Conservation (phyloP, 2,329 filamentous ascomycete species). For the Calonectria fujianensis region DNA sequence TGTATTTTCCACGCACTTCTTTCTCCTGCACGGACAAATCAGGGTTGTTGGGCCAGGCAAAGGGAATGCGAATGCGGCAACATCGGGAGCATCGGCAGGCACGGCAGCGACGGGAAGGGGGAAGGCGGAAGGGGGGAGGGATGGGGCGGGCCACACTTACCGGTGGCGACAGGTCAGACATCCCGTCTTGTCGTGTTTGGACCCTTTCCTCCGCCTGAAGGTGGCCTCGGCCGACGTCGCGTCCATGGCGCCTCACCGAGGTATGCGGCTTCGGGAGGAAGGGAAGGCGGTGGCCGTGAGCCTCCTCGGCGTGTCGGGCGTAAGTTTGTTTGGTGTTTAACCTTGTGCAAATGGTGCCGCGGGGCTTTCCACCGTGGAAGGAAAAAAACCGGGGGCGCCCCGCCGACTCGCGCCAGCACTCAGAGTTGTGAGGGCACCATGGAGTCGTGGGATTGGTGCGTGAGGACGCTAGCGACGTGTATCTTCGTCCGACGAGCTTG, state of each 20-base stretch:
- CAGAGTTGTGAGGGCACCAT: neutral
- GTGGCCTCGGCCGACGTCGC: neutral
- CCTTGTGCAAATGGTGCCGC: neutral
- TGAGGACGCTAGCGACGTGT: neutral
- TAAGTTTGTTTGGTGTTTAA: conserved; percentile 8
- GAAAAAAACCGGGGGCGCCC: neutral
- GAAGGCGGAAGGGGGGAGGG: neutral
- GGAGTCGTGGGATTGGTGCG: neutral
- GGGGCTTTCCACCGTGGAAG: neutral
- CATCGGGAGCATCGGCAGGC: neutral
- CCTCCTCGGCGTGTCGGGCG: conserved; percentile 20
- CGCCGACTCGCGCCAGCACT: neutral
- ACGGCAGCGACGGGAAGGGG: neutral
- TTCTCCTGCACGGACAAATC: conserved; percentile 4
- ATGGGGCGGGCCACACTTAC: conserved; percentile 23
- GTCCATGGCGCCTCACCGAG: neutral
- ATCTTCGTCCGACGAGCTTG: neutral
- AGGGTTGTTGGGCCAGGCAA: neutral
- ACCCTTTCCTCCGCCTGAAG: conserved; percentile 26
- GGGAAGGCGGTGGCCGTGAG: neutral
- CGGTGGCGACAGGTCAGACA: conserved; percentile 35
- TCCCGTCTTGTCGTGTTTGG: conserved; percentile 34
- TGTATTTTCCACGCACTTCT: conserved; percentile 31
- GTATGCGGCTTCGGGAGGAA: neutral
- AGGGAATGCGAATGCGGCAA: neutral